Conservation (phyloP, 352 stramenopile genomes). For the Plasmopara halstedii region DNA sequence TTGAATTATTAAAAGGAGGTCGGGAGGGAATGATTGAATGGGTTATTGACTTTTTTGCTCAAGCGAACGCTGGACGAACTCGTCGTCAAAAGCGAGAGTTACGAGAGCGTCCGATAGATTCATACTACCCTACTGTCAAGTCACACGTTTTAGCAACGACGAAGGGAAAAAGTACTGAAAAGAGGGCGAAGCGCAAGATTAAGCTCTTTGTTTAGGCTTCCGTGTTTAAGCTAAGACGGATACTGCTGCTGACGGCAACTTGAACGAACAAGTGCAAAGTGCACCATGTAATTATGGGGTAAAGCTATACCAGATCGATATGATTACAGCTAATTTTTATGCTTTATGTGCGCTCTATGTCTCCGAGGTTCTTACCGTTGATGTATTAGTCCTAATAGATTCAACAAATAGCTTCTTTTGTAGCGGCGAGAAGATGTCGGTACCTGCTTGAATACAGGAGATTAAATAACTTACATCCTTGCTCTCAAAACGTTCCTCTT, state of each 20-base stretch:
- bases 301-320: conserved; percentile 9
- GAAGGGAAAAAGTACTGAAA: conserved; percentile 16
- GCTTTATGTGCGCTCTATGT: too few relatives aligned
- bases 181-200: conserved; percentile 21
- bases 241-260: conserved; percentile 1
- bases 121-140: conserved; percentile 74
- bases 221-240: conserved; percentile 6
- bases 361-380: too few relatives aligned
- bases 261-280: conserved; percentile 6
- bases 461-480: conserved; percentile 88
- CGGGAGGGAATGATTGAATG: conserved; percentile 67
- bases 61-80: conserved; percentile 56
- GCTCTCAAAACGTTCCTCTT: conserved; percentile 80
- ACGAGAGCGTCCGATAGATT: conserved; percentile 59
- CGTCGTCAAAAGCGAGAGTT: conserved; percentile 51
- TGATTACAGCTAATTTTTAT: conserved; percentile 23
- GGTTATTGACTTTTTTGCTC: conserved; percentile 64
- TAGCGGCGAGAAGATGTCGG: conserved; percentile 72
- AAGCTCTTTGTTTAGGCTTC: conserved; percentile 14
- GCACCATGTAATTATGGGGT: conserved; percentile 14
- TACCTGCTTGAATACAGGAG: conserved; percentile 73
- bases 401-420: conserved; percentile 82
- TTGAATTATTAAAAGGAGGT: conserved; percentile 69
- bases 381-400: too few relatives aligned
- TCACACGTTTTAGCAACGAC: conserved; percentile 19